These are phyloP conservation scores for Coprinopsis sp. DNA, from an alignment of 768 basidiomycete species.

Conservation along the genomic window DNA sequence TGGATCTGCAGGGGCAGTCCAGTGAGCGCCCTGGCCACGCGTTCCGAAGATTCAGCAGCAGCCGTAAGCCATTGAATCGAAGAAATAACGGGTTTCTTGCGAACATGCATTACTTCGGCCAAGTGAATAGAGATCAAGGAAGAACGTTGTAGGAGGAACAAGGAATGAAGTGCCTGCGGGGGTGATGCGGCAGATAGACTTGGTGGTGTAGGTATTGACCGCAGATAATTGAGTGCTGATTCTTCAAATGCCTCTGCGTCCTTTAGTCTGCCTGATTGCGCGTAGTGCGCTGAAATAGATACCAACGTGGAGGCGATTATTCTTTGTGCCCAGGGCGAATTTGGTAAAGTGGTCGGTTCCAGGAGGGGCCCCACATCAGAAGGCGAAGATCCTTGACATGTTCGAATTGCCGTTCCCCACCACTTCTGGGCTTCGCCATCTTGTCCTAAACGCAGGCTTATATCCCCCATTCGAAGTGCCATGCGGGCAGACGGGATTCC, in stretches of 20 bases:
- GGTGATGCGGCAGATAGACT: constrained; percentile 41
- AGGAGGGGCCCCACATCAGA: constrained; percentile 16
- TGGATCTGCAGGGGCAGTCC: constrained; percentile 31
- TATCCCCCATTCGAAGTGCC: constrained; percentile 65
- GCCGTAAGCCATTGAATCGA: constrained; percentile 54
- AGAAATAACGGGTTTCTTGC: constrained; percentile 30
- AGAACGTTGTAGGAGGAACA: constrained; percentile 68
- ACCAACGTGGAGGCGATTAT: constrained; percentile 56
- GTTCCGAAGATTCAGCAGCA: constrained; percentile 66
- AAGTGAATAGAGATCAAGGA: constrained; percentile 70
- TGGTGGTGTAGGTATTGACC: constrained; percentile 46
- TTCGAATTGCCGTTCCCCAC: constrained; percentile 59
- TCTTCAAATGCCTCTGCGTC: constrained; percentile 58
- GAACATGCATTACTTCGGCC: constrained; percentile 66
- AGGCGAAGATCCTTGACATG: constrained; percentile 32
- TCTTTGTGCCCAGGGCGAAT: constrained; percentile 61
- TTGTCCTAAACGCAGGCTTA: constrained; percentile 53
- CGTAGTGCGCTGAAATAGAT: constrained; percentile 68
- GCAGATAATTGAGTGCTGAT: constrained; percentile 48
- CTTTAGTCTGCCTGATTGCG: constrained; percentile 49
- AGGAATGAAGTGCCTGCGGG: constrained; percentile 56
- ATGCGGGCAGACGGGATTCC: constrained; percentile 46
- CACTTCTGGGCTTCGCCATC: constrained; percentile 52
- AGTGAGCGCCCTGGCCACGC: constrained; percentile 51
- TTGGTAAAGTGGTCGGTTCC: constrained; percentile 38